A percentile compares a stretch with the other conserved stretches of the same genome.
Conservation (phyloP, 169 alveolate genomes). For the Sarcocystis neurona region DNA sequence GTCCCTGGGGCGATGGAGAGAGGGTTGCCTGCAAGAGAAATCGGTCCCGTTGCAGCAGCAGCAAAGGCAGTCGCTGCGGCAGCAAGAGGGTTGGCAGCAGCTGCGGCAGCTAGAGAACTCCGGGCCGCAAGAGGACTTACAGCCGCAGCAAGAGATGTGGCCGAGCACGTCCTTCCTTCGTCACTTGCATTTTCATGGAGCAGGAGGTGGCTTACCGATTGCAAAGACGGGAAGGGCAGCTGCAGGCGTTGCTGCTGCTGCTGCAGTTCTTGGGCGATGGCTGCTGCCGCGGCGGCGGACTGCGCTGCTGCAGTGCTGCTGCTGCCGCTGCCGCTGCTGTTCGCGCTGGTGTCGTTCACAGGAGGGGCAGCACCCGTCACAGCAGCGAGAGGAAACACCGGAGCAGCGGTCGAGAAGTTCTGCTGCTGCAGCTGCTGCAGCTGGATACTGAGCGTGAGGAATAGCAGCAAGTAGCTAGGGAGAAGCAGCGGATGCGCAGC, state of each 20-base stretch:
- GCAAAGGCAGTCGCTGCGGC: slow-evolving; percentile 36
- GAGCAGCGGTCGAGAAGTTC: slow-evolving; percentile 2
- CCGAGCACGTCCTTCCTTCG: slow-evolving; percentile 16
- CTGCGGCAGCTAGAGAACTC: slow-evolving; percentile 15
- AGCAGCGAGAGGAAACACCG: too few relatives aligned
- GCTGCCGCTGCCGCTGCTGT: slow-evolving; percentile 27
- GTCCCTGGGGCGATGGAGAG: not conserved
- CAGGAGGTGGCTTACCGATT: not conserved
- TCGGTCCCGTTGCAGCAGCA: slow-evolving; percentile 41
- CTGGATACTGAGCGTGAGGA: slow-evolving; percentile 32
- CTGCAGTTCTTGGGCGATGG: slow-evolving; percentile 46
- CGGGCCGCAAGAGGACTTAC: slow-evolving; percentile 27
- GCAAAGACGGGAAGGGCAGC: slow-evolving; percentile 45
- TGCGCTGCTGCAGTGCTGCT: not conserved
- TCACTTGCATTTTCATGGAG: not conserved
- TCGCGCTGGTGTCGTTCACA: too few relatives aligned
- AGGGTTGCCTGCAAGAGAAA: not conserved
- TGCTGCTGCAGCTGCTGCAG: slow-evolving; percentile 50
- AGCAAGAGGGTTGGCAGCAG: slow-evolving; percentile 16
- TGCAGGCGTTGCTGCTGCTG: slow-evolving; percentile 42
- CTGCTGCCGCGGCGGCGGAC: not conserved
- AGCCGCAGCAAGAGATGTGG: not conserved
- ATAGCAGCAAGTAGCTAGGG: slow-evolving; percentile 41
- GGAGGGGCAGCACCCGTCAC: too few relatives aligned
- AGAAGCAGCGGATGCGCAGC: slow-evolving; percentile 53